phyloP scores from a whole-genome alignment of 345 rosid species.

The Ceriops decandra region DNA sequence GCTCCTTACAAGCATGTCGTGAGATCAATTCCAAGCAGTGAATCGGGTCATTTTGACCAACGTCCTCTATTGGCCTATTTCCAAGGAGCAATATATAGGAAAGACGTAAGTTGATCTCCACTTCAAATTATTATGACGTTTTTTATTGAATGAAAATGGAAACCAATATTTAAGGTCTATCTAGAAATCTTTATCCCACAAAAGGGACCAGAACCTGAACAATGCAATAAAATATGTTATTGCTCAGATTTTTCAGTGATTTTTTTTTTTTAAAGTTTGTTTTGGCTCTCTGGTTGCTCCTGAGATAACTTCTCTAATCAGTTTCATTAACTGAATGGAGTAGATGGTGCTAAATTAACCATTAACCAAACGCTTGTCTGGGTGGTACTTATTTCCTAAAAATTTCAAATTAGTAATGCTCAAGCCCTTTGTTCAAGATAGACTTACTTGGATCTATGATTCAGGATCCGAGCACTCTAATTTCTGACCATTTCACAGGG shows the following conservation, averaged over 20 bases:
- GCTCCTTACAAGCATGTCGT: conserved; percentile 90
- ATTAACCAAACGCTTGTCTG: not conserved
- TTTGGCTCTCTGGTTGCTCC: not conserved
- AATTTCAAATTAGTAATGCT: too few species aligned
- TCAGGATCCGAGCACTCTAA: not conserved
- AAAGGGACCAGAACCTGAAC: not conserved
- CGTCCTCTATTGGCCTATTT: conserved; percentile 71
- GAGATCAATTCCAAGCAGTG: conserved; percentile 39
- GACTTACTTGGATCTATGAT: too few species aligned
- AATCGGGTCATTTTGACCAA: conserved; percentile 59
- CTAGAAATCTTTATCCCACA: not conserved
- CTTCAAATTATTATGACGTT: not conserved
- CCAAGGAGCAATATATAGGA: conserved; percentile 88
- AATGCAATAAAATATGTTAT: not conserved
- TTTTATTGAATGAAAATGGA: too few species aligned
- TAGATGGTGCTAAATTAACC: not conserved
- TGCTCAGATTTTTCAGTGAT: not conserved
- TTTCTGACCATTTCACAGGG: not conserved
- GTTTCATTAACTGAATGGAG: not conserved
- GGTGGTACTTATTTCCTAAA: too few species aligned
- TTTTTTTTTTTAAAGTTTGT: not conserved
- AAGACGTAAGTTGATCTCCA: conserved; percentile 62
- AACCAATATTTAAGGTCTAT: too few species aligned
- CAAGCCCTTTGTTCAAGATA: too few species aligned
- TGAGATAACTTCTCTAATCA: not conserved